Evolutionary conservation across 805 yeast genomes (phyloP).

Genomic region (Nakazawaea anatomiae): DNA sequence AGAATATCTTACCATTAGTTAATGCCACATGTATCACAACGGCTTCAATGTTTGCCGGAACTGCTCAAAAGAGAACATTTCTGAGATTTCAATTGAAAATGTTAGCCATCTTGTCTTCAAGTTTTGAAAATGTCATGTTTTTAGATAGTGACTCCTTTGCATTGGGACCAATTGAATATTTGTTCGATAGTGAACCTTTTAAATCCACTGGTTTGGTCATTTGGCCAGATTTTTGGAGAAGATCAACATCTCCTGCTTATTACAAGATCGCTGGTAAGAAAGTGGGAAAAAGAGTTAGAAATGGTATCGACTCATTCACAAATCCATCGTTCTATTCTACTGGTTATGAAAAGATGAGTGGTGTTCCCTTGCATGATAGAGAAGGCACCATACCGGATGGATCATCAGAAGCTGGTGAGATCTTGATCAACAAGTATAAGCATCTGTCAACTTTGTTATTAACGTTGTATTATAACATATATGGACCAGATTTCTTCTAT

Average conservation of each 20-base stretch:
- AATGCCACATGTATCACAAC: constrained; percentile 58
- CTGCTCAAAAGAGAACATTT: constrained; percentile 29
- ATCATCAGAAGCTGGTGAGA: constrained; percentile 66
- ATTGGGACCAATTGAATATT: constrained; percentile 30
- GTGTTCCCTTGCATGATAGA: constrained; percentile 51
- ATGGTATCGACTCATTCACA: constrained; percentile 23
- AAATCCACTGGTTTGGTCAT: constrained; percentile 45
- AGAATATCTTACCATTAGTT: constrained; percentile 32
- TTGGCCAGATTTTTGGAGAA: constrained; percentile 84
- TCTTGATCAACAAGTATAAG: constrained; percentile 51
- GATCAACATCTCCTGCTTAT: constrained; percentile 66
- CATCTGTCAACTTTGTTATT: constrained; percentile 57
- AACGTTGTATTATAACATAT: constrained; percentile 57
- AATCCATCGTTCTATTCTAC: constrained; percentile 11
- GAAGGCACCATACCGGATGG: constrained; percentile 63
- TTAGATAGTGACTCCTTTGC: constrained; percentile 41
- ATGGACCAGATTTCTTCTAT: constrained; percentile 64
- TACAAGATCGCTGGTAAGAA: constrained; percentile 53
- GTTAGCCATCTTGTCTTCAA: constrained; percentile 35
- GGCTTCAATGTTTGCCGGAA: constrained; percentile 33
- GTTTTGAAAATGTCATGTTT: constrained; percentile 39
- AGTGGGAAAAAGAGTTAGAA: constrained; percentile 30
- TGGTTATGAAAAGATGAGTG: constrained; percentile 10
- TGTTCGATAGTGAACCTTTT: constrained; percentile 42
- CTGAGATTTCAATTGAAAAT: constrained; percentile 30